Percentiles rank a stretch among this genome's conserved stretches.
Evolutionary conservation across 768 basidiomycete species (phyloP).

Genomic region (Psilocybe tampanensis): DNA sequence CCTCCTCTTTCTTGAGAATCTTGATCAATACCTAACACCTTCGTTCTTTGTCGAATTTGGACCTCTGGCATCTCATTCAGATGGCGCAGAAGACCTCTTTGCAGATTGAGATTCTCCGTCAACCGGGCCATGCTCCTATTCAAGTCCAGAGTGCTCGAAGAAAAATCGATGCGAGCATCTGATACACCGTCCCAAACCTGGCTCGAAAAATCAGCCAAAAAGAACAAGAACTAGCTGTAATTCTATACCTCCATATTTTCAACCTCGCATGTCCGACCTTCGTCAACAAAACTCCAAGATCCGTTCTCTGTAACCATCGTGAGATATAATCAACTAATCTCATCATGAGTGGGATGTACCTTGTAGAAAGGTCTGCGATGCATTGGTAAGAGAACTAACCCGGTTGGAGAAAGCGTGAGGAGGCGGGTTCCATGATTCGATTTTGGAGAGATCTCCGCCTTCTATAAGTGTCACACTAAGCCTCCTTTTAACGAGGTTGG

Average conservation of each 20-base stretch:
- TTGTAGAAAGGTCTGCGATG: slow-evolving; percentile 66
- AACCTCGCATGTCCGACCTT: slow-evolving; percentile 66
- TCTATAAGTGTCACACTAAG: slow-evolving; percentile 78
- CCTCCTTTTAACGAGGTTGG: slow-evolving; percentile 48
- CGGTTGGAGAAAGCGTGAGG: slow-evolving; percentile 72
- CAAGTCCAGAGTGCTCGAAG: slow-evolving; percentile 49
- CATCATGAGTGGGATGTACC: slow-evolving; percentile 40
- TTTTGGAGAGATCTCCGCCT: slow-evolving; percentile 71
- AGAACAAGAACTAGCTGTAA: neutral
- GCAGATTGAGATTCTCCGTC: slow-evolving; percentile 93
- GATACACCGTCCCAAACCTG: slow-evolving; percentile 94
- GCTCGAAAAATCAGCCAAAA: neutral
- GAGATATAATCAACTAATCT: neutral
- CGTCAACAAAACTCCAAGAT: slow-evolving; percentile 81
- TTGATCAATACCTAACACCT: slow-evolving; percentile 69
- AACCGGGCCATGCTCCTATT: slow-evolving; percentile 71
- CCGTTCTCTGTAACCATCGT: slow-evolving; percentile 60
- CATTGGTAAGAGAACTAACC: slow-evolving; percentile 83
- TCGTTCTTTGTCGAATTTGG: slow-evolving; percentile 69
- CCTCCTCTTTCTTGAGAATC: slow-evolving; percentile 54
- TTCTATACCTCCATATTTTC: slow-evolving; percentile 80
- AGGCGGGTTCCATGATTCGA: slow-evolving; percentile 65
- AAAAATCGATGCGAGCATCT: slow-evolving; percentile 76
- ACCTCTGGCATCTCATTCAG: slow-evolving; percentile 56
- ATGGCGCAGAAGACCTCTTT: slow-evolving; percentile 75